phyloP scores from a whole-genome alignment of 352 stramenopile genomes.

The Detonula confervacea region DNA sequence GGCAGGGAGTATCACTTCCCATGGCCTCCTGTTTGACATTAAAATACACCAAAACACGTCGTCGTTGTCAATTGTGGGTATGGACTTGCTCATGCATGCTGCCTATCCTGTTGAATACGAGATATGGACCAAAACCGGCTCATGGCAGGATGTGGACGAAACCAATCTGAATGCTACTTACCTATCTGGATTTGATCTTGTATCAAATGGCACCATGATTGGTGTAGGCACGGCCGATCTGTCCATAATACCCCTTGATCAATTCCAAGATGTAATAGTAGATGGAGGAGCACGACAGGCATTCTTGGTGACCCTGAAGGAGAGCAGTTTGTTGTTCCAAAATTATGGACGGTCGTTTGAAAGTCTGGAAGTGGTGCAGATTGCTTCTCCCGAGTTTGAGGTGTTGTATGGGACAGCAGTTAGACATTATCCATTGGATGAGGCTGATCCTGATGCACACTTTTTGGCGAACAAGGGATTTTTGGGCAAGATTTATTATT shows the following conservation, averaged over 20 bases:
- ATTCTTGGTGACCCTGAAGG: slow-evolving; percentile 8
- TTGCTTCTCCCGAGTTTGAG: not conserved
- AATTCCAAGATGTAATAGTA: slow-evolving; percentile 4
- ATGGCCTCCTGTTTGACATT: slow-evolving; percentile 17
- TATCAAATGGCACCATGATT: slow-evolving; percentile 1
- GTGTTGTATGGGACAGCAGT: slow-evolving; percentile 4
- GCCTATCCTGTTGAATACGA: slow-evolving; percentile 2
- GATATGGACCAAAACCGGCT: slow-evolving; percentile 2
- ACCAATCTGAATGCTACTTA: not conserved
- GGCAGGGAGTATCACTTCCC: slow-evolving; percentile 1
- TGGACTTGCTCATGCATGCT: slow-evolving; percentile 2
- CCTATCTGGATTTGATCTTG: not conserved
- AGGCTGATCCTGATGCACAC: not conserved
- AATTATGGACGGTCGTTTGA: not conserved
- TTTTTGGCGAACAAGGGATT: slow-evolving; percentile 7
- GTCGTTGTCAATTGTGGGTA: slow-evolving; percentile 1
- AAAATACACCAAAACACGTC: not conserved
- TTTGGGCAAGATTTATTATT: slow-evolving; percentile 8
- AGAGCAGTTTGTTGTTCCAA: slow-evolving; percentile 7
- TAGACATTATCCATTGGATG: not conserved
- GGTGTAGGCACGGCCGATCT: not conserved
- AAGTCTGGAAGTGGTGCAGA: not conserved
- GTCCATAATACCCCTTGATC: not conserved
- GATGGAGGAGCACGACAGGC: not conserved
- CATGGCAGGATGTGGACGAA: not conserved